Evolutionary conservation across 140 eudicot genomes (phyloP), one percentile per base, ranked within the genome.

Genomic region (Anethum foeniculum): DNA sequence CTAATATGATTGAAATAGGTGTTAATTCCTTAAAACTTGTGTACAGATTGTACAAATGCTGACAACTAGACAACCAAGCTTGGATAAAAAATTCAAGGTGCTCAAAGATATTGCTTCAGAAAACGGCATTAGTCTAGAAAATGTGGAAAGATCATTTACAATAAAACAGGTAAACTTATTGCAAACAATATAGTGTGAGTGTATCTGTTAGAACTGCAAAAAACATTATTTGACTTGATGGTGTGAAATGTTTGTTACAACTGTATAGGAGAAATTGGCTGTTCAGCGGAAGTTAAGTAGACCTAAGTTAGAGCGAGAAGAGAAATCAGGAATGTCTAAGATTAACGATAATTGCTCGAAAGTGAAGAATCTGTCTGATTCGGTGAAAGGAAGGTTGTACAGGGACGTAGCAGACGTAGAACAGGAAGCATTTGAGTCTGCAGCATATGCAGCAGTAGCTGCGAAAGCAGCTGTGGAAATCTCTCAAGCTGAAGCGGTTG

Each of bases 401-500:
- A 87, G 69, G 80, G 96, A 89, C 58, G 97, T 87, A 12, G 93
- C 93, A 64, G 91, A 90, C 69, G 99, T 97, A 60, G 97, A 97
- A 58, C 95, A 95, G 79, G 96, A 86, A 79, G 98, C 96, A 46
- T 94, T 90, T 78, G 83, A 85, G 65, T 88, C 98, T 3, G 96
- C 97, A 0, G 95, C 95, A 73, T 88, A 90, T 86, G 97, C 99
- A 36, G 99, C 97, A 27, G 88, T 81, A 1, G 99, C 99, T 12
- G 99, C 99, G 30, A 86, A 89, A 76, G 96, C 96, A 1, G 97
- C 97, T 12, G 96, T 95, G 51, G 91, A 89, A 83, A 93, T 95
- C 58, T 88, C 91, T 9, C 88, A 86, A 54, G 74, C 88, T 15
- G 87, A 82, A 36, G 84, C 96, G 19, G 71, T 51, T 41, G 85